Evolutionary conservation across 2,329 filamentous ascomycete genomes (phyloP), one percentile per base, ranked within the genome.

Genomic region (Aspergillus novoparasiticus): DNA sequence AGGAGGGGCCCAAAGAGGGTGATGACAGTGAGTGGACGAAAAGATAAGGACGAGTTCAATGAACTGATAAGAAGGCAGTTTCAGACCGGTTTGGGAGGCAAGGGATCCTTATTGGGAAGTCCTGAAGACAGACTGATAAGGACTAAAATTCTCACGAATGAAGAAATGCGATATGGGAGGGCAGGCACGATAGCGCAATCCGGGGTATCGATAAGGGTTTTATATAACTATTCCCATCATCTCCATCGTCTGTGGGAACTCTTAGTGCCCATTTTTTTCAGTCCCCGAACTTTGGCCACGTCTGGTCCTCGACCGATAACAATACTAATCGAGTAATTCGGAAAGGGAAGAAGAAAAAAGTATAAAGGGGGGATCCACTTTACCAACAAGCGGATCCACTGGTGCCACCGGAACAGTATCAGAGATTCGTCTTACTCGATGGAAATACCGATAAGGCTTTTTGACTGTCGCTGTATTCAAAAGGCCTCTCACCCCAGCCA

Each of bases 361-460:
- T n/a, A 59, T 36, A 26, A 45, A 36, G n/a, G 6, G 4, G 36
- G 56, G 60, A 55, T 62, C 60, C 60, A 62, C 60, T 41, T 41
- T 21, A 43, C 16, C 26, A 32, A 19, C 39, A 26, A 59, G 1
- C 12, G 62, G 64, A 53, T 64, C 64, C 64, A 66, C 64, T 58
- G 51, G 50, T 59, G 30, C 63, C 65, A 65, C 60, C 43, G 62
- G 60, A 41, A 39, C 36, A 45, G 45, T 28, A 43, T 26, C 48
- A 36, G 48, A 32, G 28, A 54, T 41, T 59, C 36, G n/a, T 59
- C 59, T 66, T 64, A 66, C 61, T 61, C 62, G 60, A 60, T 60
- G 45, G 23, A 36, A 54, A 61, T 55, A 16, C 50, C 32, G 50
- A 58, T 56, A 51, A 48, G 30, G 34, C 19, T 54, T 55, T 55